Percentiles rank a stretch among this genome's conserved stretches.
Conservation (phyloP, 2,329 filamentous ascomycete species). For the Aspergillus tubingensis region DNA sequence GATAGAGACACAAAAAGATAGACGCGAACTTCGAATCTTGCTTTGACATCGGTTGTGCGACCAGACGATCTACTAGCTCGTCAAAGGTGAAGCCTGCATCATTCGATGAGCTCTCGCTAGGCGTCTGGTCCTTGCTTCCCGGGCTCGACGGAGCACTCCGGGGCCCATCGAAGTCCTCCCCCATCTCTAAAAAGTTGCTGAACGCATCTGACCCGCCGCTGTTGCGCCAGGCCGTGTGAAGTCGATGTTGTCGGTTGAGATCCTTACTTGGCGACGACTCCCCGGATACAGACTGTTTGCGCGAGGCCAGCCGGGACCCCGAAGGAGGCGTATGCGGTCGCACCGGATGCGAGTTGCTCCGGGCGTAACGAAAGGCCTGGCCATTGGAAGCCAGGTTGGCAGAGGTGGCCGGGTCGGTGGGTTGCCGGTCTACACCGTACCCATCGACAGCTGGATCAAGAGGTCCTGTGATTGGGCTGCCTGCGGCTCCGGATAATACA, state of each 20-base stretch:
- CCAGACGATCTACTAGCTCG: slow-evolving; percentile 81
- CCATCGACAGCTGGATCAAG: slow-evolving; percentile 39
- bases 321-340: slow-evolving; percentile 50
- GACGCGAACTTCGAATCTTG: slow-evolving; percentile 86
- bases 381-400: slow-evolving; percentile 41
- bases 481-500: slow-evolving; percentile 53
- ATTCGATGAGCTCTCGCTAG: slow-evolving; percentile 33
- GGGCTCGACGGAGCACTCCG: slow-evolving; percentile 32
- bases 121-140: slow-evolving; percentile 34
- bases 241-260: slow-evolving; percentile 34
- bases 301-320: slow-evolving; percentile 37
- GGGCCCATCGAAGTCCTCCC: slow-evolving; percentile 42
- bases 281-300: slow-evolving; percentile 32
- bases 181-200: slow-evolving; percentile 46
- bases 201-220: slow-evolving; percentile 46
- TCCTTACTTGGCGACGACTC: slow-evolving; percentile 34
- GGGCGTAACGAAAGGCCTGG: slow-evolving; percentile 47
- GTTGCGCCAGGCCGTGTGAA: slow-evolving; percentile 41
- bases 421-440: slow-evolving; percentile 34
- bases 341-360: slow-evolving; percentile 51
- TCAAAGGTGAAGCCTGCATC: slow-evolving; percentile 53
- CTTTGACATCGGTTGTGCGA: slow-evolving; percentile 78
- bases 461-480: slow-evolving; percentile 35
- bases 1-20: slow-evolving; percentile 88
- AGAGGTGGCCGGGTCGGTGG: slow-evolving; percentile 32